Evolutionary conservation across 345 rosid species (phyloP).

Genomic region (Rubroshorea leprosula): DNA sequence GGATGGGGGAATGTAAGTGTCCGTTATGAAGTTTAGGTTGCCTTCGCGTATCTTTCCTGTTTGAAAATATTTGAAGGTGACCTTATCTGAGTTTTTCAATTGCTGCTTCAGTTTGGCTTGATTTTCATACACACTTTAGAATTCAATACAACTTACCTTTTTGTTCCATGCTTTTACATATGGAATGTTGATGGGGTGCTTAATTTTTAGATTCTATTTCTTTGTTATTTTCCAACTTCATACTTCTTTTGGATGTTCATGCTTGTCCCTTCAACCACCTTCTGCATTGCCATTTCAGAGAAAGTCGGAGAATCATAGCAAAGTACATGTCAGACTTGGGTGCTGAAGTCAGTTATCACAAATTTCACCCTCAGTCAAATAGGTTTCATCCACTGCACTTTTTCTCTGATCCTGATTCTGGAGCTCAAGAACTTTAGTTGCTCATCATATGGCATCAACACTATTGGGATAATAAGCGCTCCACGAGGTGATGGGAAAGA

Average conservation of each 20-base stretch:
- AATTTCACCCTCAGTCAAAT: slow-evolving; percentile 51
- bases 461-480: slow-evolving; percentile 77
- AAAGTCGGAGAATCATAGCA: slow-evolving; percentile 53
- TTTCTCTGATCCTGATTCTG: slow-evolving; percentile 55
- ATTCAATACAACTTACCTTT: not conserved
- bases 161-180: not conserved
- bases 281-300: too few species aligned
- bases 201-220: too few species aligned
- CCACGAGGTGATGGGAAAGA: slow-evolving; percentile 94
- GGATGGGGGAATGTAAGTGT: slow-evolving; percentile 46
- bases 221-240: not conserved
- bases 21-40: not conserved
- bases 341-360: slow-evolving; percentile 81
- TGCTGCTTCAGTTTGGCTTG: not conserved
- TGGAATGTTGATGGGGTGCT: too few species aligned
- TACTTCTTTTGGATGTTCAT: not conserved
- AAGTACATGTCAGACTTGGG: slow-evolving; percentile 64
- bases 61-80: not conserved
- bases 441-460: slow-evolving; percentile 46
- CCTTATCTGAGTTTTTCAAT: not conserved
- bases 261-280: slow-evolving; percentile 12
- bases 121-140: not conserved
- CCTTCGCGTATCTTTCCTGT: not conserved
- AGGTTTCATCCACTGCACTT: slow-evolving; percentile 80
- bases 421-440: slow-evolving; percentile 45